Evolutionary conservation across 164 flowering plant genomes (phyloP).

Genomic region (Santalum album): DNA sequence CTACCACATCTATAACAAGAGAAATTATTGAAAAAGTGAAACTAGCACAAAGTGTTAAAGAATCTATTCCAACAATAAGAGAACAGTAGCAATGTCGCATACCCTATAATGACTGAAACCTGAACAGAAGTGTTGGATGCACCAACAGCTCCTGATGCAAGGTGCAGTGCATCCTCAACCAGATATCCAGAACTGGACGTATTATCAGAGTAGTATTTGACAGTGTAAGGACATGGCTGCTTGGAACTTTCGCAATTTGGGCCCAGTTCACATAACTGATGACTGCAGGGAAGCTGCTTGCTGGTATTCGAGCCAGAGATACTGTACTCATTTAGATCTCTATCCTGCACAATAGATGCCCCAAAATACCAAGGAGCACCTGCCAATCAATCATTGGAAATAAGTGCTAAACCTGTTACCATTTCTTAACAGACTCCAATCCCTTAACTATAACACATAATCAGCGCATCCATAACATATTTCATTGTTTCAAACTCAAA

Average conservation of each 20-base stretch:
- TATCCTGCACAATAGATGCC: constrained; percentile 98
- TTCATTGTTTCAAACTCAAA: too few species aligned
- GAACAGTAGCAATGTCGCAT: constrained; percentile 11
- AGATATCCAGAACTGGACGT: constrained; percentile 80
- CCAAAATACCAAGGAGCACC: constrained; percentile 93
- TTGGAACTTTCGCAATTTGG: constrained; percentile 49
- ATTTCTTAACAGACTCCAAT: constrained; percentile 22
- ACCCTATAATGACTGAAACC: constrained; percentile 78
- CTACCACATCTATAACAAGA: constrained; percentile 70
- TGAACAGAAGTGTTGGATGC: constrained; percentile 30
- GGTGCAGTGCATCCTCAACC: constrained; percentile 71
- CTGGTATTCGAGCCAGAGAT: constrained; percentile 77
- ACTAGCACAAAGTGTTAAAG: background rate
- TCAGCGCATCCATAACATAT: too few species aligned
- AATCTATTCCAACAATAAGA: too few species aligned
- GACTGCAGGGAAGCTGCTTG: constrained; percentile 63
- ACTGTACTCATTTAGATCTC: constrained; percentile 69
- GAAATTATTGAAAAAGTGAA: background rate
- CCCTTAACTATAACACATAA: background rate
- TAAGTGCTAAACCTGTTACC: constrained; percentile 82
- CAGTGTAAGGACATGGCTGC: constrained; percentile 66
- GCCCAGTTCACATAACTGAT: constrained; percentile 55
- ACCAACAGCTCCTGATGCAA: constrained; percentile 34
- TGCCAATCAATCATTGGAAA: constrained; percentile 97
- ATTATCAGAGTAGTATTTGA: constrained; percentile 47